Evolutionary conservation across 306 rosid species (phyloP), one percentile per base, ranked within the genome.

Genomic region (Myrica gale): DNA sequence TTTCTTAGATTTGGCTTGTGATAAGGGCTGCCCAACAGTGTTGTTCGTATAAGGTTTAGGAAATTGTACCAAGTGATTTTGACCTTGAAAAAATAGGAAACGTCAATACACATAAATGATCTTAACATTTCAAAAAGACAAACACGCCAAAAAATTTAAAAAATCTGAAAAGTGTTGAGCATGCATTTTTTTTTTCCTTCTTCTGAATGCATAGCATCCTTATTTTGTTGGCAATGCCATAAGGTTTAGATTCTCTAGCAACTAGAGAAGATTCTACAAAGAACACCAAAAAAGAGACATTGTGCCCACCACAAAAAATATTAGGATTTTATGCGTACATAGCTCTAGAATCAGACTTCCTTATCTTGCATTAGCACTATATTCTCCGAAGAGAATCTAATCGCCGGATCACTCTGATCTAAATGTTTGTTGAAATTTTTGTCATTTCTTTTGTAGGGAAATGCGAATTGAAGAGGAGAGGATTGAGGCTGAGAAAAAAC

Each of bases 401-500:
- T 13, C 63, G 51, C 47, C 12, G 19, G 41, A 6, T 37, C 12
- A 13, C 51, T 71, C 79, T 53, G 53, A 67, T 15, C 56, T 53
- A n/a, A 55, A 53, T 41, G 3, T 74, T 57, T 47, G 42, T 74
- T 75, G 52, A 21, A 63, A 74, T 76, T 74, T 44, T 56, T 32
- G 37, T 73, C 47, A 77, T 82, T 61, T 65, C 47, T 79, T 83
- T 68, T 54, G 53, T 79, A 94, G 98, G 90, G 97, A 92, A 86
- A 89, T 94, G 95, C 89, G 76, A 89, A 44, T 89, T 72, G 96
- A 92, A 78, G 97, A 92, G 12, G 97, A 90, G 84, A 92, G 99
- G 88, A 95, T 95, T 70, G 99, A 95, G 76, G 96, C 99, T 10
- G 98, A 95, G 91, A 95, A 92, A 78, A 84, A 68, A 65, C 79